Base-by-base conservation (phyloP, 805 yeast species). In the Wickerhamomyces alni region DNA sequence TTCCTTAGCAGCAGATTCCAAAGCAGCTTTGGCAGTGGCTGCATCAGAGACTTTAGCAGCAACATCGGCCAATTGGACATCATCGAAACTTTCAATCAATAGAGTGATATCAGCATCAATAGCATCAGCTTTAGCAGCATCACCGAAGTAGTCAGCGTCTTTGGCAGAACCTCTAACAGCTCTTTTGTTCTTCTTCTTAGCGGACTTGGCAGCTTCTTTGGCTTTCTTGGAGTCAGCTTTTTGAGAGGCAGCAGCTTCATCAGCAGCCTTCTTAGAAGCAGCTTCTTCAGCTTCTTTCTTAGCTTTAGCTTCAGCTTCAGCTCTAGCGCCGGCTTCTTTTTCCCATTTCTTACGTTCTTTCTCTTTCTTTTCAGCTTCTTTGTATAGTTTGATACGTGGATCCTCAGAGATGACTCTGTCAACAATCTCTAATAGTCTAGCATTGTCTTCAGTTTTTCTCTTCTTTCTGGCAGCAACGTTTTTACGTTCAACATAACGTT, bases 311-410 rank as follows among this genome's bases (percentile, higher is more conserved):
- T 87, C 99, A 46, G 96, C 96, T 49, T 94, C 98, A 62, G 87
- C 82, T 74, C 98, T 85, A 25, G 95, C 80, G 54, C 96, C 98
- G 39, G 98, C 96, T 66, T 89, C 98, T 65, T 82, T 85, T 66
- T 93, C 98, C 98, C 98, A 91, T 69, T 91, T 93, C 74, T 74
- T 79, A 65, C 79, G 80, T 61, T 86, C 99, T 75, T 91, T 91
- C 63, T 86, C 98, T 64, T 82, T 82, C 79, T 86, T 87, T 66
- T 89, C 98, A 38, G 78, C 85, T 52, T 91, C 95, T 72, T 89
- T 91, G 81, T 89, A 89, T 59, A 75, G 59, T 70, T 82, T 87
- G 67, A 93, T 86, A 71, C 99, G 85, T 54, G 99, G 98, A 66
- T 93, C 99, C 68, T 85, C 93, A 47, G 75, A 59, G 57, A 84